Conservation (phyloP, 257 asterid species). For the Coffea eugenioides region DNA sequence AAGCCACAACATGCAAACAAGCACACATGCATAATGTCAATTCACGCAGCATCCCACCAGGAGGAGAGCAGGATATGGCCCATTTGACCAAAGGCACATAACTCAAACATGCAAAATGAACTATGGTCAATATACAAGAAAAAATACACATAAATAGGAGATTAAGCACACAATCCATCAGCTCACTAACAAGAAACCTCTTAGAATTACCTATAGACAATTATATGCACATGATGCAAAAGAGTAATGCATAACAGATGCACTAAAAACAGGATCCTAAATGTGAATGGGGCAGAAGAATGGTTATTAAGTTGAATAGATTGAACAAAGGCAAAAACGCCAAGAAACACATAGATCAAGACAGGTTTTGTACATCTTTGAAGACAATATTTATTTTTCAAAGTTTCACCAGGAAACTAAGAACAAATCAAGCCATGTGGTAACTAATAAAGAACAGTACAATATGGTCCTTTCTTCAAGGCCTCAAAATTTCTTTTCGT, state of each 20-base stretch:
- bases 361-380: background rate
- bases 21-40: conserved; percentile 77
- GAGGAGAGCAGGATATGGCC: conserved; percentile 28
- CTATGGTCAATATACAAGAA: background rate
- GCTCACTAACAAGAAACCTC: background rate
- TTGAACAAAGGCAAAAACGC: background rate
- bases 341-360: background rate
- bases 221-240: too few relatives aligned
- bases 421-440: background rate
- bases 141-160: background rate
- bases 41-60: conserved; percentile 52
- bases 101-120: conserved; percentile 27
- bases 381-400: background rate
- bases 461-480: background rate
- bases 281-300: background rate
- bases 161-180: background rate
- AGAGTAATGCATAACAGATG: background rate
- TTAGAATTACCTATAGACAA: background rate
- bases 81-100: conserved; percentile 23
- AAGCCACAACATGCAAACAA: conserved; percentile 92
- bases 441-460: background rate
- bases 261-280: background rate
- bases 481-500: background rate
- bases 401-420: background rate
- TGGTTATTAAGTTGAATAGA: background rate